Conservation (phyloP, 2,329 filamentous ascomycete genomes). For the Diaporthe sp. region DNA sequence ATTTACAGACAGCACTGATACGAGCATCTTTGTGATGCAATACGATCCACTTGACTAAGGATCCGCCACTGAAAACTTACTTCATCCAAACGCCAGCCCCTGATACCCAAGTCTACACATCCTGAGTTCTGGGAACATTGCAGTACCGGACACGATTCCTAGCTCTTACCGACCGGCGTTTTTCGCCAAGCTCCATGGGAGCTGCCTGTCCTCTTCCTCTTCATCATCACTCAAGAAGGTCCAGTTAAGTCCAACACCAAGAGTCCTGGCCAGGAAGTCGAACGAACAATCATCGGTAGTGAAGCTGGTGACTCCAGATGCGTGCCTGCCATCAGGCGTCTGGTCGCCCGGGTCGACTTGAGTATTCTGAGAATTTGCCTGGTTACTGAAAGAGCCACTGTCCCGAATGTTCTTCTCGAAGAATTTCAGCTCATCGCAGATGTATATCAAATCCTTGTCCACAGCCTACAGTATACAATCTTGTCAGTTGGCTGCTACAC, state of each 20-base stretch:
- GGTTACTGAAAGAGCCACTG: background rate
- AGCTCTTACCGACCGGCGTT: background rate
- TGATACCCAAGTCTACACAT: background rate
- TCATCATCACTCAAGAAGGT: background rate
- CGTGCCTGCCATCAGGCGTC: too few species aligned
- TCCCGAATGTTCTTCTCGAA: background rate
- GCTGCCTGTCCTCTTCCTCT: background rate
- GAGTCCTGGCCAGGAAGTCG: background rate
- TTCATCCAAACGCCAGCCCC: background rate
- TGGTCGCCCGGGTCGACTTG: background rate
- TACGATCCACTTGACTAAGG: too few species aligned
- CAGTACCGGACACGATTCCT: background rate
- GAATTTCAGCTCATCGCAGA: constrained; percentile 1
- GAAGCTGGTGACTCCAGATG: background rate
- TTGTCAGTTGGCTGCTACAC: background rate
- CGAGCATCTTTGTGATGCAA: too few species aligned
- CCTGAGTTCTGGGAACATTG: background rate
- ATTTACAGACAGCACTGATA: too few species aligned
- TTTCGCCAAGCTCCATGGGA: background rate
- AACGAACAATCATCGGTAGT: background rate
- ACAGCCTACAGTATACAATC: background rate
- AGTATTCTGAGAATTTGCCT: too few species aligned
- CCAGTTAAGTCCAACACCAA: background rate
- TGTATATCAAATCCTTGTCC: background rate
- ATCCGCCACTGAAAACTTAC: too few species aligned